These are phyloP conservation scores for Pseudoscleropodium purum DNA, from an alignment of 225 moss, liverwort and hornwort species.

Conservation along the genomic window DNA sequence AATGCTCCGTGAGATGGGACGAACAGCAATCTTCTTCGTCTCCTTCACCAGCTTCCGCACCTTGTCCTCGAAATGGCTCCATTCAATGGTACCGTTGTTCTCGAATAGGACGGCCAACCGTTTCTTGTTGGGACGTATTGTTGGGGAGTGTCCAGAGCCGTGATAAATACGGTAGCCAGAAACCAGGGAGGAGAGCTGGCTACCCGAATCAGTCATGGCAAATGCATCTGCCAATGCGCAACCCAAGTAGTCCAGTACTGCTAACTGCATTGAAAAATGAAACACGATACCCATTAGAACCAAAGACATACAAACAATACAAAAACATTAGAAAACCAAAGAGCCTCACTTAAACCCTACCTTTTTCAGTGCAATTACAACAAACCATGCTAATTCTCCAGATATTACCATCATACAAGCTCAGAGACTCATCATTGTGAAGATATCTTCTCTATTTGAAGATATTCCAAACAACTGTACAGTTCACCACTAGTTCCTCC, in stretches of 20 bases:
- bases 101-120: conserved; percentile 50
- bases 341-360: not conserved
- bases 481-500: not conserved
- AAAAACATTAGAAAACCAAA: not conserved
- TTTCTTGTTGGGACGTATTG: conserved; percentile 74
- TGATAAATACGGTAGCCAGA: conserved; percentile 76
- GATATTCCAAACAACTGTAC: not conserved
- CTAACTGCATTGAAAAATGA: conserved; percentile 37
- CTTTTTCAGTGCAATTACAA: not conserved
- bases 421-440: not conserved
- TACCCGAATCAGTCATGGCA: conserved; percentile 95
- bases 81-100: conserved; percentile 54
- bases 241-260: conserved; percentile 79
- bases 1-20: conserved; percentile 63
- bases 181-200: conserved; percentile 81
- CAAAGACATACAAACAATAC: not conserved
- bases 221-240: conserved; percentile 80
- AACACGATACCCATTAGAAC: not conserved
- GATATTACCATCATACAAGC: not conserved
- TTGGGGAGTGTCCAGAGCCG: conserved; percentile 62
- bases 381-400: not conserved
- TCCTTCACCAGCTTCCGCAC: conserved; percentile 73
- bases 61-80: conserved; percentile 75
- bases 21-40: conserved; percentile 47
- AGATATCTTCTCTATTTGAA: not conserved